phyloP scores from a whole-genome alignment of 768 basidiomycete species.

The Termitomyces sp. region DNA sequence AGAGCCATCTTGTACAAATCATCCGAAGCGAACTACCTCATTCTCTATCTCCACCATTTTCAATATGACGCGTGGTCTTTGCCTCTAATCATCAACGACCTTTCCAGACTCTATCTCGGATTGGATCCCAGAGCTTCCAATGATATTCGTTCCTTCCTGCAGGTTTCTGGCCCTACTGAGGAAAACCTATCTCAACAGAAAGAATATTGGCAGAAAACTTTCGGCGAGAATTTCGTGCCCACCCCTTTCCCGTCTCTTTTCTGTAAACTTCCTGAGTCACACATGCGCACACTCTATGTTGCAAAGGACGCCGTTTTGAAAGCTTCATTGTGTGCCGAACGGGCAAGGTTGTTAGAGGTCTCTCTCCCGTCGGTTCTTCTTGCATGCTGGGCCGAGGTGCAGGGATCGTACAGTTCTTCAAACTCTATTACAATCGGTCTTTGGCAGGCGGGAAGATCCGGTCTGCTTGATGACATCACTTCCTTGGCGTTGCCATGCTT shows the following conservation, averaged over 20 bases:
- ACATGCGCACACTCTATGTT: constrained; percentile 12
- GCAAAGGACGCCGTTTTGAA: constrained; percentile 11
- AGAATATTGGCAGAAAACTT: constrained; percentile 30
- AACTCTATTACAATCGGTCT: constrained; percentile 32
- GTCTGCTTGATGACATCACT: constrained; percentile 25
- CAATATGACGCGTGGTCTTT: constrained; percentile 48
- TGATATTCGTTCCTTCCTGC: constrained; percentile 23
- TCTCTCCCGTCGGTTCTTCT: constrained; percentile 35
- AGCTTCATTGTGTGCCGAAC: constrained; percentile 29
- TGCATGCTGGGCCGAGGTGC: constrained; percentile 37
- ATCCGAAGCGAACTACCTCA: constrained; percentile 14
- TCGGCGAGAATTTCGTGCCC: constrained; percentile 22
- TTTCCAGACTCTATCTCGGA: constrained; percentile 28
- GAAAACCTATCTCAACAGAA: constrained; percentile 17
- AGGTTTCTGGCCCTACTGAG: constrained; percentile 15
- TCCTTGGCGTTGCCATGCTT: constrained; percentile 38
- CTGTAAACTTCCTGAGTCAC: background rate
- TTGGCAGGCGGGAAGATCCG: constrained; percentile 41
- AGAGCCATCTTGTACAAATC: constrained; percentile 20
- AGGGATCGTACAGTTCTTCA: constrained; percentile 23
- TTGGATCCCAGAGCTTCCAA: constrained; percentile 15
- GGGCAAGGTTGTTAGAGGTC: constrained; percentile 29
- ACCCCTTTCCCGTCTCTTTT: constrained; percentile 20
- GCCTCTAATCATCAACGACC: constrained; percentile 31
- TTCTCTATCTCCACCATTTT: constrained; percentile 38